These are phyloP conservation scores for Colletotrichum karsti DNA, from an alignment of 2,329 filamentous ascomycete genomes.

Conservation along the genomic window DNA sequence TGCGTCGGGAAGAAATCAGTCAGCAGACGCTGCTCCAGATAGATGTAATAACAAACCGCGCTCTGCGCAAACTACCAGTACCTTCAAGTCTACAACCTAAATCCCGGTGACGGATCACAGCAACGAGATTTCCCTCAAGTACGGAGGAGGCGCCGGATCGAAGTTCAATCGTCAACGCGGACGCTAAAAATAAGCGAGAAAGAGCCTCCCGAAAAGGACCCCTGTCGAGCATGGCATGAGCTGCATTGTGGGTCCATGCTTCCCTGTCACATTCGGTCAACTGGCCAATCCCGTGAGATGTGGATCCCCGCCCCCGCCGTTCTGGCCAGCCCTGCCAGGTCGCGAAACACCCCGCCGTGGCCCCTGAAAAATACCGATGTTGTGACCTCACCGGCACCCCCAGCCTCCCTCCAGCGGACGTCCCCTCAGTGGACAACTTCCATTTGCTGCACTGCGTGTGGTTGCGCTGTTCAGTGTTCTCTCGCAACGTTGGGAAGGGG, in stretches of 20 bases:
- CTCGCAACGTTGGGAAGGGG: background rate
- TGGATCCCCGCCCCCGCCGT: slow-evolving; percentile 25
- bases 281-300: background rate
- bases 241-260: slow-evolving; percentile 17
- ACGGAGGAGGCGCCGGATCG: slow-evolving; percentile 29
- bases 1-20: background rate
- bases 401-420: no score
- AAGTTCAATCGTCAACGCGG: slow-evolving; percentile 24
- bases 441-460: background rate
- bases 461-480: background rate
- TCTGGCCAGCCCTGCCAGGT: slow-evolving; percentile 28
- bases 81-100: no score
- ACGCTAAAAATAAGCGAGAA: slow-evolving; percentile 33
- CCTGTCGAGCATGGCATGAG: slow-evolving; percentile 31
- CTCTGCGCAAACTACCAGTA: background rate
- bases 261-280: slow-evolving; percentile 6
- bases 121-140: no score
- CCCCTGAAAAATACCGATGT: slow-evolving; percentile 14
- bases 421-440: background rate
- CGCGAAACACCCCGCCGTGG: slow-evolving; percentile 24
- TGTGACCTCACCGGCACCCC: slow-evolving; percentile 20
- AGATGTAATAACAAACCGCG: slow-evolving; percentile 1
- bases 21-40: background rate
- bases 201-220: slow-evolving; percentile 31
- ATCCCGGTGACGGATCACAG: no score